These are phyloP conservation scores for Cyberlindnera euphorbiae DNA, from an alignment of 805 yeast species.

Conservation along the genomic window DNA sequence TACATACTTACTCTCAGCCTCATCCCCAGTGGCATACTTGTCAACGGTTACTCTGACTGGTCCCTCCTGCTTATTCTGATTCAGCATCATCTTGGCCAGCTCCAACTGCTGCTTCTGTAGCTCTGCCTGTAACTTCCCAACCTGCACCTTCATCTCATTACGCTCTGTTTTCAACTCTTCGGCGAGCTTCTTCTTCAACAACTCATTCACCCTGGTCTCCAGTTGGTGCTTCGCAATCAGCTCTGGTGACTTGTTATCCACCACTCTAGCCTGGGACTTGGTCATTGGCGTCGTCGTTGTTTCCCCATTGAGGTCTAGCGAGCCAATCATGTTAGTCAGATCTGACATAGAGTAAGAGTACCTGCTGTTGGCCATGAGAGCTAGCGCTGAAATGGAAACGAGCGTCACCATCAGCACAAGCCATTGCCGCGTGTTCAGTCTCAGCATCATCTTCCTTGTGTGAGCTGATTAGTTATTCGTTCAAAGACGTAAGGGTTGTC, in stretches of 20 bases:
- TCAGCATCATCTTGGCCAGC: no score
- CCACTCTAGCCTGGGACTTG: constrained; percentile 5
- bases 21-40: no score
- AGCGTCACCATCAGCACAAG: constrained; percentile 4
- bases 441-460: constrained; percentile 4
- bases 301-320: constrained; percentile 6
- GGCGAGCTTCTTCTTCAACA: constrained; percentile 17
- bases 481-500: no score
- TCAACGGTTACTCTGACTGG: no score
- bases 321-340: constrained; percentile 7
- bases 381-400: constrained; percentile 2
- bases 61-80: no score
- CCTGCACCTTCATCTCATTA: constrained; percentile 4
- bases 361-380: constrained; percentile 3
- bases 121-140: constrained; percentile 1
- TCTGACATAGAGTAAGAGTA: constrained; percentile 10
- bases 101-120: constrained; percentile 2
- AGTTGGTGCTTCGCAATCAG: constrained; percentile 15
- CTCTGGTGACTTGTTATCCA: constrained; percentile 14
- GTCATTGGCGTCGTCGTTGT: constrained; percentile 1
- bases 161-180: constrained; percentile 12
- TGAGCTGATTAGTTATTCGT: no score
- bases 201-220: constrained; percentile 17
- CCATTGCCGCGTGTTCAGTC: constrained; percentile 12
- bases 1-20: no score